Evolutionary conservation across 2,329 filamentous ascomycete species (phyloP).

Genomic region (Conoideocrella luteorostrata): DNA sequence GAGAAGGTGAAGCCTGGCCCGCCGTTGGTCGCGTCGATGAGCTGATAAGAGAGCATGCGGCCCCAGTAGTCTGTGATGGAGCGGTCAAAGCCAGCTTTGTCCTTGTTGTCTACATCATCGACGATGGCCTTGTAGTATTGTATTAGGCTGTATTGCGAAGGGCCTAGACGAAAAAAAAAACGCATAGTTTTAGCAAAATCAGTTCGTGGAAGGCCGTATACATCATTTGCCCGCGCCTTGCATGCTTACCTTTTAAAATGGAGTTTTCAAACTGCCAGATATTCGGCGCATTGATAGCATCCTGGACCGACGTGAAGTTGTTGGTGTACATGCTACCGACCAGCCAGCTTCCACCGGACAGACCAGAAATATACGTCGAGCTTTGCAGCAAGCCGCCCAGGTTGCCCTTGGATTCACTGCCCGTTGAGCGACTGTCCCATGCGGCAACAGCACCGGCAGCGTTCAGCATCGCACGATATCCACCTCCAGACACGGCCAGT

Average conservation of each 20-base stretch:
- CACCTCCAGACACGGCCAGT: constrained; percentile 75
- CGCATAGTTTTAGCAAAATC: not conserved
- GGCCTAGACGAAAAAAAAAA: constrained; percentile 17
- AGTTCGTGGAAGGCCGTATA: not conserved
- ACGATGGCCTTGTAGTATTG: constrained; percentile 33
- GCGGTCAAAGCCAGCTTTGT: constrained; percentile 38
- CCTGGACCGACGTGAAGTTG: constrained; percentile 64
- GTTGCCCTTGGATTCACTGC: constrained; percentile 46
- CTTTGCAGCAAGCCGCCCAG: constrained; percentile 77
- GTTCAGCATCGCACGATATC: constrained; percentile 80
- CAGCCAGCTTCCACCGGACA: constrained; percentile 81
- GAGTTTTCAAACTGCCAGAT: constrained; percentile 37
- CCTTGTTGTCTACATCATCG: constrained; percentile 29
- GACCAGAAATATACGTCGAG: constrained; percentile 71
- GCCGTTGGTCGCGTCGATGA: constrained; percentile 69
- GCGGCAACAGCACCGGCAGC: constrained; percentile 74
- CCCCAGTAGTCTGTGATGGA: constrained; percentile 89
- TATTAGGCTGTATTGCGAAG: constrained; percentile 28
- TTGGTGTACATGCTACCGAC: constrained; percentile 78
- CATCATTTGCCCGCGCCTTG: not conserved
- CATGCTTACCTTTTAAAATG: constrained; percentile 27
- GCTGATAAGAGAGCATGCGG: constrained; percentile 77
- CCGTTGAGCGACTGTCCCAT: constrained; percentile 65
- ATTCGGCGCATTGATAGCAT: constrained; percentile 25
- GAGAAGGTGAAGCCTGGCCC: constrained; percentile 77